Conservation (phyloP, 2,329 filamentous ascomycete genomes). For the Aspergillus tamarii region DNA sequence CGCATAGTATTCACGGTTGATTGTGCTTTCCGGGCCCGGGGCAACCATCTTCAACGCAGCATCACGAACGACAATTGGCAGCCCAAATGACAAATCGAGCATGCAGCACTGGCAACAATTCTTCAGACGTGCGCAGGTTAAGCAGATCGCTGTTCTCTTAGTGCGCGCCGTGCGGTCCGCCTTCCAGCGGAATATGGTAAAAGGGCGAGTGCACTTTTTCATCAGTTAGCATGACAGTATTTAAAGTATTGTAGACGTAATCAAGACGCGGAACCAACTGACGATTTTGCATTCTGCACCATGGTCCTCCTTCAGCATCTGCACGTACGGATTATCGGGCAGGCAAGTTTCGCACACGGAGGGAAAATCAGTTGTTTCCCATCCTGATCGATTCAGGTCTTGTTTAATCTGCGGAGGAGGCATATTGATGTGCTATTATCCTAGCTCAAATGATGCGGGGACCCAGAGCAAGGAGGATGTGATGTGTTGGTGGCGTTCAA, state of each 20-base stretch:
- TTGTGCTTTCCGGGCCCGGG: conserved; percentile 84
- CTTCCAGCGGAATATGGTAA: conserved; percentile 95
- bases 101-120: conserved; percentile 99
- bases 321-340: conserved; percentile 94
- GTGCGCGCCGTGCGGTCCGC: conserved; percentile 87
- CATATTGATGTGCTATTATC: conserved; percentile 24
- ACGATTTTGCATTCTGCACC: conserved; percentile 79
- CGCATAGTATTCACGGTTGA: conserved; percentile 97
- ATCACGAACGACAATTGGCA: conserved; percentile 93
- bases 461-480: neutral
- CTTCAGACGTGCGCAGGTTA: conserved; percentile 95
- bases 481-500: neutral
- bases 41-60: conserved; percentile 97
- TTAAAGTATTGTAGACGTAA: neutral
- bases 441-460: neutral
- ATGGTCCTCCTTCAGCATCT: conserved; percentile 98
- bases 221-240: conserved; percentile 9
- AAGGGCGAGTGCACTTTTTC: conserved; percentile 78
- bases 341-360: conserved; percentile 79
- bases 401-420: conserved; percentile 96
- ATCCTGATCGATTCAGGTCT: conserved; percentile 91
- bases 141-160: conserved; percentile 91
- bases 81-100: conserved; percentile 93
- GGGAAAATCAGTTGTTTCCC: conserved; percentile 71
- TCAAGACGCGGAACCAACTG: conserved; percentile 18